Evolutionary conservation across 371 early-diverging fungal genomes (phyloP).

Genomic region (Parasitella parasitica): DNA sequence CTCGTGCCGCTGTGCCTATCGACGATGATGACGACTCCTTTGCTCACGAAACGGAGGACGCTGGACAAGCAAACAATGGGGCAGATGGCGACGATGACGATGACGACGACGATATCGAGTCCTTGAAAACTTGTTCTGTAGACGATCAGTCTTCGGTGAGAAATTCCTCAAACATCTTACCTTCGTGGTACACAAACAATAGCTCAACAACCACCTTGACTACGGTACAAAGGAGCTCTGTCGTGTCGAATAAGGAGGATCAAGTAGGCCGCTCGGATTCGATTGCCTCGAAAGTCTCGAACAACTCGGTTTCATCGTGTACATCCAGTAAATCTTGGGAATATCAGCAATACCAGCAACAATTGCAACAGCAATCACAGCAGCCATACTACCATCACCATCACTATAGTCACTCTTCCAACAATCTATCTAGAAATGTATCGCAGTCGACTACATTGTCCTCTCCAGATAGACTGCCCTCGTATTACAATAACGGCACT

Average conservation of each 20-base stretch:
- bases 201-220: conserved; percentile 1
- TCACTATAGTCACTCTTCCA: conserved; percentile 19
- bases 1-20: conserved; percentile 45
- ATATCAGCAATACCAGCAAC: not conserved
- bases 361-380: not conserved
- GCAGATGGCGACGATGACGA: not conserved
- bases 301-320: conserved; percentile 27
- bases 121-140: not conserved
- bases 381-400: not conserved
- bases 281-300: conserved; percentile 5
- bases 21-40: conserved; percentile 44
- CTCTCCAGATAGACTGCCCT: conserved; percentile 18
- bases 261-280: conserved; percentile 34
- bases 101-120: conserved; percentile 10
- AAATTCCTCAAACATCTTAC: not conserved
- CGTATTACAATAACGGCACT: conserved; percentile 3
- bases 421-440: conserved; percentile 29
- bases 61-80: not conserved
- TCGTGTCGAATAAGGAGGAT: conserved; percentile 1
- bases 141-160: conserved; percentile 1
- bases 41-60: conserved; percentile 9
- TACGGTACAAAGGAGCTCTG: not conserved
- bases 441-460: conserved; percentile 22
- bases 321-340: conserved; percentile 34
- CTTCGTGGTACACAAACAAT: conserved; percentile 10